Conservation (phyloP, 441 rosid genomes). For the Manihot esculenta region DNA sequence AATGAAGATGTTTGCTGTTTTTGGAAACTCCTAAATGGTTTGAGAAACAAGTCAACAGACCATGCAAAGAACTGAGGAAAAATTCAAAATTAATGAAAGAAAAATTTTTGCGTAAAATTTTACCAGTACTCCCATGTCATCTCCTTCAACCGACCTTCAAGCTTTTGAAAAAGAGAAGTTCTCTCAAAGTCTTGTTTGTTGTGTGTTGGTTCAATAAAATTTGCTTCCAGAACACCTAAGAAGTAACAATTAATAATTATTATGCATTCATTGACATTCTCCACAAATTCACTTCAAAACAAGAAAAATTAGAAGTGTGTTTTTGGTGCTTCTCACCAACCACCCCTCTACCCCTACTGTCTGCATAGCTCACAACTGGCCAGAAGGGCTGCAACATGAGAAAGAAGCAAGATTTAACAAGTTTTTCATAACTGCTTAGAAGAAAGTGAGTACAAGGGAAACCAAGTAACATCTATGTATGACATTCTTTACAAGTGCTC, state of each 20-base stretch:
- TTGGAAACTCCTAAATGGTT: neutral
- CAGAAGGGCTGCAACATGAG: slow-evolving; percentile 77
- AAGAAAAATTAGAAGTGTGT: neutral
- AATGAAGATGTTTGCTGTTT: slow-evolving; percentile 1
- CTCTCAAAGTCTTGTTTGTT: slow-evolving; percentile 98
- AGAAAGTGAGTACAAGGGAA: neutral
- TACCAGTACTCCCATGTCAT: slow-evolving; percentile 96
- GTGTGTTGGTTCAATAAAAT: slow-evolving; percentile 92
- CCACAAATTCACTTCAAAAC: slow-evolving; percentile 1
- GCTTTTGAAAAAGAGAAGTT: slow-evolving; percentile 92
- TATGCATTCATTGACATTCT: slow-evolving; percentile 19
- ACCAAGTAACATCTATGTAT: neutral
- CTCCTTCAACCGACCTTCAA: slow-evolving; percentile 89
- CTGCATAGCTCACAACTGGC: slow-evolving; percentile 57
- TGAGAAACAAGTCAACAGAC: neutral
- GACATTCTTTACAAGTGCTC: neutral
- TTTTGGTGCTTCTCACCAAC: slow-evolving; percentile 67
- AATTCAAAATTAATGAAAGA: neutral
- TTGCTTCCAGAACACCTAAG: slow-evolving; percentile 91
- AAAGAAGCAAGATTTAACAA: slow-evolving; percentile 13
- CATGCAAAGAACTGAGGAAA: neutral
- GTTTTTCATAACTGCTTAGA: neutral
- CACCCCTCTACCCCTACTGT: slow-evolving; percentile 84
- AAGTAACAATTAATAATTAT: slow-evolving; percentile 17
- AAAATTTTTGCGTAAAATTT: neutral